A percentile compares a stretch with the other conserved stretches of the same genome.
phyloP scores from a whole-genome alignment of 225 moss, liverwort and hornwort species.

The Bryoerythrophyllum caledonicum region DNA sequence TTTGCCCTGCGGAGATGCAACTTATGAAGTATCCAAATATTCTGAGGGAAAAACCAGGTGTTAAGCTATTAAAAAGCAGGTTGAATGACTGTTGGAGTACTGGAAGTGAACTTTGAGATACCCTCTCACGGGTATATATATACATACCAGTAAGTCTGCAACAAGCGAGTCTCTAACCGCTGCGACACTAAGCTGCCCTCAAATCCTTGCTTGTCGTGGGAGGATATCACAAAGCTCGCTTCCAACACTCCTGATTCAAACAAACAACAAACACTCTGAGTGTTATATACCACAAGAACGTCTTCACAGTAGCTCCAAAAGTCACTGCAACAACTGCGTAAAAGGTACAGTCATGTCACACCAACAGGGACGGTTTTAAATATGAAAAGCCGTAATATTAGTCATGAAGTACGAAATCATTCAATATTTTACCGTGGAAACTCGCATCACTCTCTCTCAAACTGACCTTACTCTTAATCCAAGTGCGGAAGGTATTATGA shows the following conservation, averaged over 20 bases:
- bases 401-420: too few species aligned
- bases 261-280: slow-evolving; percentile 6
- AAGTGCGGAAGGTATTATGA: too few species aligned
- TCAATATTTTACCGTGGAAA: too few species aligned
- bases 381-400: too few species aligned
- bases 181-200: slow-evolving; percentile 67
- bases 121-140: background rate
- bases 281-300: background rate
- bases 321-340: background rate
- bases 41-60: background rate
- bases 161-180: slow-evolving; percentile 62
- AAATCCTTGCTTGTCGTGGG: slow-evolving; percentile 84
- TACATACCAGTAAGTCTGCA: slow-evolving; percentile 67
- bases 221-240: slow-evolving; percentile 81
- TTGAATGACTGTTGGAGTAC: background rate
- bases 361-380: too few species aligned
- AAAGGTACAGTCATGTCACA: too few species aligned
- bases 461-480: too few species aligned
- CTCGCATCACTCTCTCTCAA: too few species aligned
- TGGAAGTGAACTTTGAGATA: too few species aligned
- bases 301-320: background rate
- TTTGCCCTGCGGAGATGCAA: slow-evolving; percentile 31
- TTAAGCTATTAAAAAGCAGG: background rate
- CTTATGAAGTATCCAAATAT: background rate
- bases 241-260: slow-evolving; percentile 59